Base-by-base conservation (phyloP, 2,329 filamentous ascomycete species). In the Xylariaceae sp. region DNA sequence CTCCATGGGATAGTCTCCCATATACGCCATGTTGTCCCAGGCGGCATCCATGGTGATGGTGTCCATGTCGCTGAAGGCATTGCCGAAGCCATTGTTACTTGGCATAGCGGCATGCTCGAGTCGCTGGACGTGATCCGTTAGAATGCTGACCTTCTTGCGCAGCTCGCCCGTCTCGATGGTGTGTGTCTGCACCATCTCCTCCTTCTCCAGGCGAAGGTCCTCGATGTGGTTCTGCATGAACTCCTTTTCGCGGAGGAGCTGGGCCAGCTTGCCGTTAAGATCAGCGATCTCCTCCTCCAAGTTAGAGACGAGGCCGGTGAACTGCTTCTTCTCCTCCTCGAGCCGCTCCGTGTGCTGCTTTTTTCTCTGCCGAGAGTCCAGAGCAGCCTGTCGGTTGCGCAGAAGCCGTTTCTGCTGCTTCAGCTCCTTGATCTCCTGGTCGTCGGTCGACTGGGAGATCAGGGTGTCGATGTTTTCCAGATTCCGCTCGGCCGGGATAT, bases 391-490 rank as follows among this genome's bases (percentile, higher is more conserved):
- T 67, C 94, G 85, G 75, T 99, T 99, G 67, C 94, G 84, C 59
- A 99, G 79, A 58, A 99, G 79, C 57, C 94, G 86, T 80, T 97
- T 97, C 73, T 96, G 94, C 71, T 96, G 91, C 82, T 99, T 99
- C 67, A 99, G 80, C 75, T 97, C 92, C 80, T 96, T 97, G 76
- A 96, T 88, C 76, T 95, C 87, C 61, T 94, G 85, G 67, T 97
- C 92, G 71, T 95, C 87, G 52, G 84, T 90, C 34, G 90, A 92
- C 72, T 89, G 85, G 49, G 86, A 80, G 72, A 99, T 97, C 67
- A 97, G 80, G 57, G 89, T 81, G 71, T 99, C 94, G 73, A 99
- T 97, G 74, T 95, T 97, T 77, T 83, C 86, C 63, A 99, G 82
- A 67, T 92, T 97, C 58, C 92, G 84, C 74, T 96, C 94, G 42